Evolutionary conservation across 441 rosid genomes (phyloP).

Genomic region (Eruca vesicaria): DNA sequence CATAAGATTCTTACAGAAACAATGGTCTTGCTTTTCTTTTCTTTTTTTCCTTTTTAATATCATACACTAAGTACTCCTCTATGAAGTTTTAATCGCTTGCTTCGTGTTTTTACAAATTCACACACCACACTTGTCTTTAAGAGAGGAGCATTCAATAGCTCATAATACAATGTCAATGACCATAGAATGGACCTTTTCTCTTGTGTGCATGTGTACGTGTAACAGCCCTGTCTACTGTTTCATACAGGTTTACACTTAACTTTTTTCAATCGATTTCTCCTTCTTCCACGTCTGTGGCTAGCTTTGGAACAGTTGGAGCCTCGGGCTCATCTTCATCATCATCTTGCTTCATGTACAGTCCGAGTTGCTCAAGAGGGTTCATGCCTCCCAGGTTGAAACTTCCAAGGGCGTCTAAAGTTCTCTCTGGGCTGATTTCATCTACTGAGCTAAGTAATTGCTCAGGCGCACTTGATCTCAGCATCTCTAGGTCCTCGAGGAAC

Average conservation of each 20-base stretch:
- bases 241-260: slow-evolving; percentile 16
- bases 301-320: slow-evolving; percentile 29
- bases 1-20: slow-evolving; percentile 14
- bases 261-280: slow-evolving; percentile 34
- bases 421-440: slow-evolving; percentile 57
- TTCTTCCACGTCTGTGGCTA: slow-evolving; percentile 36
- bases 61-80: slow-evolving; percentile 20
- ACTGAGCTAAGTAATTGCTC: slow-evolving; percentile 58
- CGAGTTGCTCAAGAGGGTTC: slow-evolving; percentile 72
- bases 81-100: slow-evolving; percentile 14
- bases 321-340: slow-evolving; percentile 80
- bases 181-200: not conserved
- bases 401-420: slow-evolving; percentile 54
- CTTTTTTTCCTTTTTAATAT: not conserved
- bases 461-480: slow-evolving; percentile 55
- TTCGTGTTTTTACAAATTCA: slow-evolving; percentile 8
- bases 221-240: slow-evolving; percentile 13
- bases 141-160: slow-evolving; percentile 11
- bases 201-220: not conserved
- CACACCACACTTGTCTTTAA: slow-evolving; percentile 4
- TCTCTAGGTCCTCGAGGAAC: slow-evolving; percentile 68
- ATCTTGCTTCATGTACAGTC: slow-evolving; percentile 67
- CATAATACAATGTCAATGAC: not conserved
- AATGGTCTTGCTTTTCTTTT: not conserved
- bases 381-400: slow-evolving; percentile 58